A percentile compares a stretch with the other conserved stretches of the same genome.
Conservation (phyloP, 805 yeast species). For the Barnettozyma siamensis region DNA sequence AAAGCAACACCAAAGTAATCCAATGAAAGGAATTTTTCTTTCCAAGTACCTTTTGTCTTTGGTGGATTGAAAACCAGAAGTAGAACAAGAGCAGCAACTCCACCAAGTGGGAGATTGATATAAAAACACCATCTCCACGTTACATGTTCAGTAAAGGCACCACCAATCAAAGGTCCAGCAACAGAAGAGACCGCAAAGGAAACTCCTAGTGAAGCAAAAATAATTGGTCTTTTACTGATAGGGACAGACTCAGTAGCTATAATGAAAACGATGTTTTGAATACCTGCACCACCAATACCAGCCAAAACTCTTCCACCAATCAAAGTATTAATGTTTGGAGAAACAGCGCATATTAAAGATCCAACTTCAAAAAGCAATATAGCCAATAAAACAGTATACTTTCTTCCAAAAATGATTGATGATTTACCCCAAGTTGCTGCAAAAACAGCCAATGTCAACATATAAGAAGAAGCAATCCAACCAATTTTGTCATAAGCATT, state of each 20-base stretch:
- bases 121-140: conserved; percentile 80
- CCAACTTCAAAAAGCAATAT: conserved; percentile 29
- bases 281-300: conserved; percentile 68
- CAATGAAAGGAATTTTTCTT: conserved; percentile 34
- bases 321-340: conserved; percentile 49
- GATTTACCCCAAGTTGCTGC: conserved; percentile 55
- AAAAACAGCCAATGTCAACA: conserved; percentile 47
- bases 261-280: conserved; percentile 49
- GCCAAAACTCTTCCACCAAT: conserved; percentile 66
- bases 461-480: conserved; percentile 53
- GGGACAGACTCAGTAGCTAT: conserved; percentile 46
- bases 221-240: conserved; percentile 20
- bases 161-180: conserved; percentile 62
- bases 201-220: conserved; percentile 21
- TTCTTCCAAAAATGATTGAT: conserved; percentile 53
- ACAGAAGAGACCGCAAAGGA: conserved; percentile 46
- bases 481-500: conserved; percentile 45
- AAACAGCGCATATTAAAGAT: conserved; percentile 49
- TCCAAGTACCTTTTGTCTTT: conserved; percentile 33
- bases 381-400: conserved; percentile 41
- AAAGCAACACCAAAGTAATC: conserved; percentile 47
- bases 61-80: conserved; percentile 43
- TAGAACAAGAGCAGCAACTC: conserved; percentile 36
- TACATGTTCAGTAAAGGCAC: conserved; percentile 51
- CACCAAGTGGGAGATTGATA: conserved; percentile 64